Evolutionary conservation across 2,329 filamentous ascomycete species (phyloP).

Genomic region (Hyphodiscus sp.): DNA sequence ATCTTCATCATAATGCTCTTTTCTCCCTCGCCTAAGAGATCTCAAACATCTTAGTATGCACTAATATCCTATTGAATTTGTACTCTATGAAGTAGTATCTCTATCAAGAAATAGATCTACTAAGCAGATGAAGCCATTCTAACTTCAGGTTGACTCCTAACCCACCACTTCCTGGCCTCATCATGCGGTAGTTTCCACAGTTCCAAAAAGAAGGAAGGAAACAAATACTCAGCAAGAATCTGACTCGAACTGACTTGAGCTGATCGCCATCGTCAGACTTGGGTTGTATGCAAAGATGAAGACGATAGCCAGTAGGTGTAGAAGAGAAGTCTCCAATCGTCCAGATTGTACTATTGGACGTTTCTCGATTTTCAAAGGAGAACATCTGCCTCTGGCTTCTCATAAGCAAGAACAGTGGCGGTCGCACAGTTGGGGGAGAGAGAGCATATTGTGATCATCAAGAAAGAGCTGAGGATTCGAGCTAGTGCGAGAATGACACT

Average conservation of each 20-base stretch:
- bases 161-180: conserved; percentile 55
- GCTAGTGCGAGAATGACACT: conserved; percentile 54
- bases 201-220: conserved; percentile 67
- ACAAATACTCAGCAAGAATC: conserved; percentile 68
- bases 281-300: conserved; percentile 65
- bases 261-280: conserved; percentile 50
- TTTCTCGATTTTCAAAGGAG: conserved; percentile 62
- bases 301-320: conserved; percentile 65
- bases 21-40: too few species aligned
- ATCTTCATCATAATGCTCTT: too few species aligned
- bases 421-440: conserved; percentile 71
- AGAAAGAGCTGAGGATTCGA: conserved; percentile 50
- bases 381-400: conserved; percentile 69
- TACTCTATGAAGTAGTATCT: too few species aligned
- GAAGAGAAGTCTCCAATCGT: conserved; percentile 64
- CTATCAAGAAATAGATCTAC: too few species aligned
- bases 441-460: conserved; percentile 45
- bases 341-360: conserved; percentile 61
- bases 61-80: too few species aligned
- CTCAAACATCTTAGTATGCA: too few species aligned
- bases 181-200: conserved; percentile 55
- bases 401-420: conserved; percentile 67
- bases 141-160: conserved; percentile 52
- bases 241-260: conserved; percentile 52
- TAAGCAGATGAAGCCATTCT: conserved; percentile 55